Evolutionary conservation across 306 rosid genomes (phyloP).

Genomic region (Nissolia schottii): DNA sequence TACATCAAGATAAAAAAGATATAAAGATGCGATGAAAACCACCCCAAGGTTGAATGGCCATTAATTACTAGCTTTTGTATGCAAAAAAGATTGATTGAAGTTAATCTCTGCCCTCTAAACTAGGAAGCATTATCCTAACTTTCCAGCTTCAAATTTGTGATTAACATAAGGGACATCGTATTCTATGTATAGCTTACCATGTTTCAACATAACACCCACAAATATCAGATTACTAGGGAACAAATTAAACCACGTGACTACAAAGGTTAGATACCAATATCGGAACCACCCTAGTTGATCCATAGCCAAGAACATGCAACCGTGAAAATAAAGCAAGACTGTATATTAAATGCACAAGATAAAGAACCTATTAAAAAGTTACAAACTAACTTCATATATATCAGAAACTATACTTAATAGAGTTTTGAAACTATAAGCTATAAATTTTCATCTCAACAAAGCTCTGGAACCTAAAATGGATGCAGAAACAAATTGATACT

Average conservation of each 20-base stretch:
- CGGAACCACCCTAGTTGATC: background rate
- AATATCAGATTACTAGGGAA: background rate
- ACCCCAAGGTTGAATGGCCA: background rate
- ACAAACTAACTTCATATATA: background rate
- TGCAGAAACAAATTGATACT: background rate
- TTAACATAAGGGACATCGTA: background rate
- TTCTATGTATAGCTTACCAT: background rate
- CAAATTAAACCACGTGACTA: background rate
- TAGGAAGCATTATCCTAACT: background rate
- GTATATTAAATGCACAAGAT: background rate
- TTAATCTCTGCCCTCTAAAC: background rate
- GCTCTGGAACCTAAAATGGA: background rate
- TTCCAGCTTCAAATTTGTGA: slow-evolving; percentile 4
- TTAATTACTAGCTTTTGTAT: background rate
- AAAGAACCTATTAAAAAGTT: background rate
- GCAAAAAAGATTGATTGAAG: slow-evolving; percentile 17
- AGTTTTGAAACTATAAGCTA: background rate
- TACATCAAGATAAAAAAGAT: background rate
- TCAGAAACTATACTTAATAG: background rate
- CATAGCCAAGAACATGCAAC: background rate
- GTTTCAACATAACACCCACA: slow-evolving; percentile 10
- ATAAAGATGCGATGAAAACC: background rate
- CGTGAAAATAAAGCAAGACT: background rate
- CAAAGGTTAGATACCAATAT: background rate
- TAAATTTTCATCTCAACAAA: background rate